Conservation (phyloP, 2,329 filamentous ascomycete species). For the Colletotrichum tanaceti region DNA sequence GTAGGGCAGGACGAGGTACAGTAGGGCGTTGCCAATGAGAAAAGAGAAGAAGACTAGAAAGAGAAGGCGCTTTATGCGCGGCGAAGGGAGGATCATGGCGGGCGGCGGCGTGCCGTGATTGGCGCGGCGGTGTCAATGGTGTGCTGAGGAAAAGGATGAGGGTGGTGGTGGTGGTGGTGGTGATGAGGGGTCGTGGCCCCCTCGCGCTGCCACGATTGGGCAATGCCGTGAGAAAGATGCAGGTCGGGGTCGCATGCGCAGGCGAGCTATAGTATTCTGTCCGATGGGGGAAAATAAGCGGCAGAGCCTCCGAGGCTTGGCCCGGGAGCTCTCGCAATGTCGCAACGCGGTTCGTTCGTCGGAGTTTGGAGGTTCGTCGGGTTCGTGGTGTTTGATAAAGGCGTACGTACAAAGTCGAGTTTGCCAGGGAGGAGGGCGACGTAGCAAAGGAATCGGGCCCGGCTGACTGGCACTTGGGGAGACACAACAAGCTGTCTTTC, state of each 20-base stretch:
- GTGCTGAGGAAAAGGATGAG: not conserved
- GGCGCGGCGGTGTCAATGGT: not conserved
- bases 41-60: conserved; percentile 10
- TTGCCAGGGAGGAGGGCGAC: not conserved
- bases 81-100: conserved; percentile 25
- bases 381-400: not conserved
- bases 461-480: not conserved
- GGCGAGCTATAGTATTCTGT: not conserved
- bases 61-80: conserved; percentile 31
- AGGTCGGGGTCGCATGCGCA: not conserved
- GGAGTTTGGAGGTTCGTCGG: not conserved
- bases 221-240: not conserved
- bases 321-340: not conserved
- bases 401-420: not conserved
- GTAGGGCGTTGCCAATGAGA: conserved; percentile 30
- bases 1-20: conserved; percentile 36
- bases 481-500: not conserved
- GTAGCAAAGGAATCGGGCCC: not conserved
- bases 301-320: not conserved
- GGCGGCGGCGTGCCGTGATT: not conserved
- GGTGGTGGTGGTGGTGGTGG: too few species aligned
- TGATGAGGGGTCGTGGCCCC: conserved; percentile 1
- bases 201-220: not conserved
- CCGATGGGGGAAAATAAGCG: too few species aligned
- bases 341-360: not conserved